Evolutionary conservation across 2,329 filamentous ascomycete species (phyloP), one percentile per base, ranked within the genome.

Genomic region (Knufia petricola): DNA sequence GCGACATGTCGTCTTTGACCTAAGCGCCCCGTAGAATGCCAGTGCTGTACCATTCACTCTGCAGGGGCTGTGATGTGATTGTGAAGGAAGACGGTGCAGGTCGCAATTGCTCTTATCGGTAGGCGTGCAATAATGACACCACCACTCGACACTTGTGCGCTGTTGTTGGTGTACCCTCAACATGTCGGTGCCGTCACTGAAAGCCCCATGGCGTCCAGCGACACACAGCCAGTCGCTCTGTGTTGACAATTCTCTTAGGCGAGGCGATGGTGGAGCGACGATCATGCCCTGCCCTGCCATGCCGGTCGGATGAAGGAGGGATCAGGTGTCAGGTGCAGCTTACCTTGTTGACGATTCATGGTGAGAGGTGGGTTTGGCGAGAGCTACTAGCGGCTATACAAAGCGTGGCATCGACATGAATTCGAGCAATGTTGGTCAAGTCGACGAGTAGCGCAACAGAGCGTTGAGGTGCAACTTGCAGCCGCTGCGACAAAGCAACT

Each of bases 331-430:
- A 12, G 17, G 30, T 20, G 24, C n/a, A 23, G 41, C 41, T 47
- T 47, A 47, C 44, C 44, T 47, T 38, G 44, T 39, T 47, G 44
- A 28, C 44, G 44, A 28, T 47, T 47, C 44, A 47, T 47, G 34
- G 23, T 20, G 44, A 28, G 40, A 37, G 28, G 37, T n/a, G 13
- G 6, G 24, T 8, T 15, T 26, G 9, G n/a, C 12, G n/a, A 21
- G 13, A 30, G 36, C 6, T 10, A 19, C 2, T 36, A 17, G 40
- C 24, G 12, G 34, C 9, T 30, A 31, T 8, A 36, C 10, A 28
- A 19, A 39, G 21, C 20, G 34, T 19, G 28, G 17, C 43, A 24
- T 46, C 13, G 43, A 34, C 13, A 34, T 37, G 15, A 24, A n/a
- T 37, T 3, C 8, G 7, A 28, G 21, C 9, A 9, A 36, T 36